Percentiles rank a stretch among this genome's conserved stretches.
These are phyloP conservation scores for Marsdenia floribunda DNA, from an alignment of 257 asterid genomes.

Conservation along the genomic window DNA sequence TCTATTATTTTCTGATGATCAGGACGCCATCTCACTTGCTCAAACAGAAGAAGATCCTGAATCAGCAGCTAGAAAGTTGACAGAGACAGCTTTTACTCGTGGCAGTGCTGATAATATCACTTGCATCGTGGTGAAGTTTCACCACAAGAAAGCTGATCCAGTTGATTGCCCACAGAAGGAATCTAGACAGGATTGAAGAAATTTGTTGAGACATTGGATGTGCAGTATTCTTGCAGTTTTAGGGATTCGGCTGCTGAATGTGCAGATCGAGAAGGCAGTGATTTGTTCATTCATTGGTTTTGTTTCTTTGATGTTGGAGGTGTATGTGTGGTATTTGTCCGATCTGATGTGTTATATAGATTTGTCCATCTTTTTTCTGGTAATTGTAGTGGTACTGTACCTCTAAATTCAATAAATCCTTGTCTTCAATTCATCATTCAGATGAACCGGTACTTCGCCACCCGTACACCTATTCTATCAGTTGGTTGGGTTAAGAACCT, in stretches of 20 bases:
- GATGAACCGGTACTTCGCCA: not conserved
- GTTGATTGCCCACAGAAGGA: constrained; percentile 32
- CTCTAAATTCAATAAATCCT: constrained; percentile 7
- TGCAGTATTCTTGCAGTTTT: constrained; percentile 17
- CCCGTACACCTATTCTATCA: too few relatives aligned
- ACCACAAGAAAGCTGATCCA: constrained; percentile 35
- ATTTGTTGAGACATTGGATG: constrained; percentile 18
- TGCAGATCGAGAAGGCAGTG: constrained; percentile 22
- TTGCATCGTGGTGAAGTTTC: constrained; percentile 88
- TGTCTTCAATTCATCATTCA: not conserved
- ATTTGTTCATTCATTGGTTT: constrained; percentile 37
- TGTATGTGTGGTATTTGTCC: constrained; percentile 6
- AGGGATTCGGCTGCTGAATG: constrained; percentile 13
- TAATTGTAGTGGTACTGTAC: constrained; percentile 3
- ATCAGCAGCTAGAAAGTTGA: constrained; percentile 86
- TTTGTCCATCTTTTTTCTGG: not conserved
- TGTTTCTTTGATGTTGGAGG: constrained; percentile 14
- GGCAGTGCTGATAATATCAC: constrained; percentile 99
- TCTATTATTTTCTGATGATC: constrained; percentile 10
- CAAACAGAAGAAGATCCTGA: constrained; percentile 74
- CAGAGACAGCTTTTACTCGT: constrained; percentile 84
- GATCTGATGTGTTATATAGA: constrained; percentile 5
- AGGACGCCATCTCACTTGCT: constrained; percentile 91
- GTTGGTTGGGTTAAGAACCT: too few relatives aligned
- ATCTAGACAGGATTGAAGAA: constrained; percentile 29